These are phyloP conservation scores for Gentiana straminea DNA, from an alignment of 257 asterid genomes.

Conservation along the genomic window DNA sequence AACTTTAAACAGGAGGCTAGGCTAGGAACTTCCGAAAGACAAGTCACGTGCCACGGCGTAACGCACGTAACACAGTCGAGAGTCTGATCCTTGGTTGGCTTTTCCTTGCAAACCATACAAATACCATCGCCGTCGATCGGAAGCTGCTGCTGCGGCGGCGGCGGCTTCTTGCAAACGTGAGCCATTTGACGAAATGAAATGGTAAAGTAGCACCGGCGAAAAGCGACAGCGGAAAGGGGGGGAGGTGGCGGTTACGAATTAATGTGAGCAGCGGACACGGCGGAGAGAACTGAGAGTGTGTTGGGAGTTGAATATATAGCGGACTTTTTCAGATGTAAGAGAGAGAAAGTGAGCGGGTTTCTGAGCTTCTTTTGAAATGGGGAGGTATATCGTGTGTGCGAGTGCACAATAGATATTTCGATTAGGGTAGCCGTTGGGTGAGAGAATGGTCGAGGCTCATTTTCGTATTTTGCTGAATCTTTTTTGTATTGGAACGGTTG, in stretches of 20 bases:
- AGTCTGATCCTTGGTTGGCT: slow-evolving; percentile 31
- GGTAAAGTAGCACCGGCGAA: too few species aligned
- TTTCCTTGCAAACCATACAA: slow-evolving; percentile 61
- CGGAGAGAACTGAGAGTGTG: neutral
- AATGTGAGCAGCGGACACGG: neutral
- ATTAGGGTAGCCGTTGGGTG: too few species aligned
- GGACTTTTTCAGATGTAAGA: too few species aligned
- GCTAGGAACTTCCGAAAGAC: slow-evolving; percentile 30
- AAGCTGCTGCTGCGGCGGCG: slow-evolving; percentile 16
- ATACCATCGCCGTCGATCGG: slow-evolving; percentile 62
- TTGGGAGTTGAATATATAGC: neutral
- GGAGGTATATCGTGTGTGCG: too few species aligned
- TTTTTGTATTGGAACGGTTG: too few species aligned
- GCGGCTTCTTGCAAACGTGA: slow-evolving; percentile 11
- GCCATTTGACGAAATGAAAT: slow-evolving; percentile 23
- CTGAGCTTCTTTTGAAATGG: too few species aligned
- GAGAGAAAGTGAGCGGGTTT: too few species aligned
- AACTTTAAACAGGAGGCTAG: slow-evolving; percentile 23
- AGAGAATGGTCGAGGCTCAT: too few species aligned
- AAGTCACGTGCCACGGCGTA: slow-evolving; percentile 76
- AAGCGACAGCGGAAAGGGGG: neutral
- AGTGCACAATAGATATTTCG: too few species aligned
- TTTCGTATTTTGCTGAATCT: too few species aligned
- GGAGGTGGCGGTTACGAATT: neutral
- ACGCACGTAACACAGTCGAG: slow-evolving; percentile 56